Evolutionary conservation across 495 filamentous ascomycete species (phyloP), one percentile per base, ranked within the genome.

Genomic region (Aspergillus nidulans): DNA sequence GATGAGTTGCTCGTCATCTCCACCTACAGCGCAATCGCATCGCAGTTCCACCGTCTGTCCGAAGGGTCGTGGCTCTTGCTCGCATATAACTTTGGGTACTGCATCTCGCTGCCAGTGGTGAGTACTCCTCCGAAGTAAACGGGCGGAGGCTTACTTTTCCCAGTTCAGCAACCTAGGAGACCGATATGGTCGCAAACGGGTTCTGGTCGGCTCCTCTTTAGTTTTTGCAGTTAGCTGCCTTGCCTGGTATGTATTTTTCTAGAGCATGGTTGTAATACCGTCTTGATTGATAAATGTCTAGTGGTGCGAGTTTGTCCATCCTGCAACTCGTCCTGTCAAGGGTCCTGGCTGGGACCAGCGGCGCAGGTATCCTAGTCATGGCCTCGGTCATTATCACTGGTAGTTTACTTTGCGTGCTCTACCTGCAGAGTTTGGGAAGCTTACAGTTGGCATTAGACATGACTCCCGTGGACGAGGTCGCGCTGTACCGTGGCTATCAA

Each of bases 1-100:
- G 71, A 74, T 51, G 63, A 63, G 12, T 66, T 64, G 1, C 40
- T 74, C 13, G 63, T 74, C 9, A 52, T 61, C n/a, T 68, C 71
- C 0, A 72, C 67, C 0, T 70, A 69, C 44, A 58, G 55, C 34
- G 40, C 63, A 4, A 67, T 74, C 39, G 68, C 69, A 0, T 74
- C 71, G 15, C 53, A 66, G 23, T 71, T 72, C 43, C 46, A 69
- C 26, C 58, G 36, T 18, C 60, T 65, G 7, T 56, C 63, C 0
- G 56, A 63, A 15, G 70, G 64, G 0, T 62, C 68, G 21, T 72
- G 65, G 69, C 50, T 74, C 12, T 52, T 74, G 20, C 63, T 62
- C 6, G 60, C 58, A 1, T 74, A 72, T 48, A 66, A 63, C 41
- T 63, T 72, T 36, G 71, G 68, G 19, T 72, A 62, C 36, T 68